Percentiles rank a stretch among this genome's conserved stretches.
phyloP scores from a whole-genome alignment of 371 early-diverging fungal species.

The Mucor saturninus region DNA sequence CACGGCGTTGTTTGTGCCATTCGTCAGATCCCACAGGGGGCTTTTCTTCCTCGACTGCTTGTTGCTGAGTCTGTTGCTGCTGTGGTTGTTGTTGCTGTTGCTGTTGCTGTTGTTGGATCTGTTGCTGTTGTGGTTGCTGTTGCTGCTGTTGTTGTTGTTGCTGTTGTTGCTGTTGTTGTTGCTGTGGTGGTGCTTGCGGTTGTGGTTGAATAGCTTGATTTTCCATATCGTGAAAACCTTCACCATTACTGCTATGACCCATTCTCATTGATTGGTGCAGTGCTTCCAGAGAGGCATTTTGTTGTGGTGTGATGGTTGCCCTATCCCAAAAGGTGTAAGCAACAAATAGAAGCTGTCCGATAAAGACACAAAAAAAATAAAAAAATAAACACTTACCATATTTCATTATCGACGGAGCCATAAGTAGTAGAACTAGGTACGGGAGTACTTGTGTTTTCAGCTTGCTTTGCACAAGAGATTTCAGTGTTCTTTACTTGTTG shows the following conservation, averaged over 20 bases:
- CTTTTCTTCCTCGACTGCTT: slow-evolving; percentile 33
- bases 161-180: slow-evolving; percentile 6
- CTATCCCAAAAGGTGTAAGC: neutral
- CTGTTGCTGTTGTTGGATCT: neutral
- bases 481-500: neutral
- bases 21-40: slow-evolving; percentile 75
- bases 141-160: slow-evolving; percentile 9
- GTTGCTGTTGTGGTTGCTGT: neutral
- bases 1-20: slow-evolving; percentile 81
- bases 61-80: slow-evolving; percentile 8
- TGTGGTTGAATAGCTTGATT: neutral
- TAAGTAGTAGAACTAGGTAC: neutral
- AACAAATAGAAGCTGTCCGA: neutral
- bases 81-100: slow-evolving; percentile 2
- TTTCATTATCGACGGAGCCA: slow-evolving; percentile 8
- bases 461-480: neutral
- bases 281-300: slow-evolving; percentile 26
- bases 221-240: neutral
- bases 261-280: slow-evolving; percentile 28
- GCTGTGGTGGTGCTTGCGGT: neutral
- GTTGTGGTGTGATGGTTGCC: slow-evolving; percentile 25
- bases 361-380: neutral
- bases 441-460: slow-evolving; percentile 2
- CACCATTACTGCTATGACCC: slow-evolving; percentile 4
- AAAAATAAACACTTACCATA: slow-evolving; percentile 10